Conservation (phyloP, 2,329 filamentous ascomycete species). For the Niveomyces coronatus region DNA sequence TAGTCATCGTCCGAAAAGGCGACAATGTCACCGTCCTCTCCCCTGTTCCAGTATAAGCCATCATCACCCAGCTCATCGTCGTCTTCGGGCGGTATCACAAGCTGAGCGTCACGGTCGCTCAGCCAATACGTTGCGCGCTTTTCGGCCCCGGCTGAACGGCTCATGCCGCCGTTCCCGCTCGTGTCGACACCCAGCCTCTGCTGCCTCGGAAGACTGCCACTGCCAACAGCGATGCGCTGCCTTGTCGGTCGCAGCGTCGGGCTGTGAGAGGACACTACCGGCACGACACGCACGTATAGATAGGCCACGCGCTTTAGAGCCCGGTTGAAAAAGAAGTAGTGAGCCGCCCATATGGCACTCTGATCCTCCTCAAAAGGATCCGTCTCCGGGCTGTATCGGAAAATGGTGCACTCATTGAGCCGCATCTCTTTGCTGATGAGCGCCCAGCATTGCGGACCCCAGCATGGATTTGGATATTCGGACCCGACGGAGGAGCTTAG, state of each 20-base stretch:
- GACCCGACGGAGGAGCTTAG: slow-evolving; percentile 30
- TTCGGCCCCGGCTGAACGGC: slow-evolving; percentile 17
- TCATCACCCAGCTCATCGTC: slow-evolving; percentile 42
- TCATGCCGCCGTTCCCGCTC: slow-evolving; percentile 7
- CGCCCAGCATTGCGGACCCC: slow-evolving; percentile 87
- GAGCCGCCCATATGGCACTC: slow-evolving; percentile 85
- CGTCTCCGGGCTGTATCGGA: slow-evolving; percentile 79
- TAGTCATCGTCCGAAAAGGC: slow-evolving; percentile 42
- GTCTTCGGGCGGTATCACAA: slow-evolving; percentile 32
- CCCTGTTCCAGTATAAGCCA: slow-evolving; percentile 46
- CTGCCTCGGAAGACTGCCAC: too few species aligned
- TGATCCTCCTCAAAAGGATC: slow-evolving; percentile 90
- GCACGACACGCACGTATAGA: slow-evolving; percentile 83
- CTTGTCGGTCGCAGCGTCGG: slow-evolving; percentile 35
- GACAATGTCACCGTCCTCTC: slow-evolving; percentile 47
- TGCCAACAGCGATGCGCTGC: slow-evolving; percentile 18
- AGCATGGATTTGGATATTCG: slow-evolving; percentile 51
- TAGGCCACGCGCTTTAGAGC: slow-evolving; percentile 87
- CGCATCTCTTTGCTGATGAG: slow-evolving; percentile 92
- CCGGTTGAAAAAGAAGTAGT: slow-evolving; percentile 98
- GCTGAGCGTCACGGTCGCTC: slow-evolving; percentile 50
- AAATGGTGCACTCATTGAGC: slow-evolving; percentile 77
- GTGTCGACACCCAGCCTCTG: slow-evolving; percentile 7
- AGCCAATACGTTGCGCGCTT: slow-evolving; percentile 89
- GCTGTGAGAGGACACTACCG: slow-evolving; percentile 56